Evolutionary conservation across 2,329 filamentous ascomycete genomes (phyloP).

Genomic region (Dissoconium aciculare): DNA sequence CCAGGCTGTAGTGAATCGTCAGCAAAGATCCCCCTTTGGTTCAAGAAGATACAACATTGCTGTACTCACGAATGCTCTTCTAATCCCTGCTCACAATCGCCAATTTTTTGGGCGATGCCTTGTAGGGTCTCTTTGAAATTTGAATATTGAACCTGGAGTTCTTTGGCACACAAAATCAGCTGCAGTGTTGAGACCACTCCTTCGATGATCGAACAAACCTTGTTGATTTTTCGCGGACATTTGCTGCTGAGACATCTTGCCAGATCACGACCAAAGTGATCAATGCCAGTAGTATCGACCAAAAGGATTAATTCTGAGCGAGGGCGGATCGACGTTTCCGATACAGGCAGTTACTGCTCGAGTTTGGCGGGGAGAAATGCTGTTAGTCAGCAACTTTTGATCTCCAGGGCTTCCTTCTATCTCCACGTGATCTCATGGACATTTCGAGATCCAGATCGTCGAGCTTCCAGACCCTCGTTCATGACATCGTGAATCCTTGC

Average conservation of each 20-base stretch:
- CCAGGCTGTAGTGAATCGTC: slow-evolving; percentile 66
- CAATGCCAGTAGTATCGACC: no score
- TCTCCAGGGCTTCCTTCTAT: no score
- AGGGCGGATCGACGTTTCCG: no score
- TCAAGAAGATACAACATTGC: slow-evolving; percentile 4
- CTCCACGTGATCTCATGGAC: no score
- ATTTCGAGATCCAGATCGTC: no score
- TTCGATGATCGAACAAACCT: slow-evolving; percentile 38
- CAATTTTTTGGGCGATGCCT: slow-evolving; percentile 88
- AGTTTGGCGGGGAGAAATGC: no score
- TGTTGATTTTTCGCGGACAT: slow-evolving; percentile 57
- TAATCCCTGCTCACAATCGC: slow-evolving; percentile 90
- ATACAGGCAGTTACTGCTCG: no score
- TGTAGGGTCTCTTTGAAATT: slow-evolving; percentile 68
- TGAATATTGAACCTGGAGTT: slow-evolving; percentile 65
- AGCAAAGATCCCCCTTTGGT: background rate
- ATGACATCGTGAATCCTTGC: no score
- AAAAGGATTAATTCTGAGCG: no score
- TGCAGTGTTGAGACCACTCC: background rate
- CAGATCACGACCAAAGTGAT: background rate
- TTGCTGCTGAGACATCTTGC: slow-evolving; percentile 34
- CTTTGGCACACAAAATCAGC: slow-evolving; percentile 32
- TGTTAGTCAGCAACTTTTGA: no score
- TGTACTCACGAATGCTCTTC: slow-evolving; percentile 94
- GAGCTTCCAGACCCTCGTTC: no score